Conservation (phyloP, 225 moss, liverwort and hornwort genomes). For the Physcomitrellopsis africana region DNA sequence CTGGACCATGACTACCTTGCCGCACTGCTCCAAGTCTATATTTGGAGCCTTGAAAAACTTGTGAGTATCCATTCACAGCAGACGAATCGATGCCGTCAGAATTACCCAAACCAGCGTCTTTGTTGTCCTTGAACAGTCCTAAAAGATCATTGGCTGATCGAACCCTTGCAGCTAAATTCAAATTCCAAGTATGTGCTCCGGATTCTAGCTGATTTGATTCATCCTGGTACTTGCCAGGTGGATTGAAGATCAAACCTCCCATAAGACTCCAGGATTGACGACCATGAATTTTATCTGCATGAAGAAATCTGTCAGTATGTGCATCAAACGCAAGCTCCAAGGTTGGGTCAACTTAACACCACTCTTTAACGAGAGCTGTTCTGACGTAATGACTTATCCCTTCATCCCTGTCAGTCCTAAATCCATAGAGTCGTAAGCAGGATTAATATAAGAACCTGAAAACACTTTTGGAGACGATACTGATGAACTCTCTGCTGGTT, state of each 20-base stretch:
- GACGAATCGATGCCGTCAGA: slow-evolving; percentile 5
- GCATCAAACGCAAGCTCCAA: slow-evolving; percentile 2
- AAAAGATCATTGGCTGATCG: slow-evolving; percentile 24
- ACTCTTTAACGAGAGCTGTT: slow-evolving; percentile 4
- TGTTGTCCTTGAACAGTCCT: slow-evolving; percentile 28
- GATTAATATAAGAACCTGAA: slow-evolving; percentile 16
- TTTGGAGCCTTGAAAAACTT: neutral
- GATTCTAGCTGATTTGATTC: slow-evolving; percentile 26
- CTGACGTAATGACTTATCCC: too few relatives aligned
- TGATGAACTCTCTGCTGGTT: slow-evolving; percentile 25
- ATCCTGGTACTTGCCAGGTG: neutral
- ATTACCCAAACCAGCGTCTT: neutral
- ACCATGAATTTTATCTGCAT: slow-evolving; percentile 28
- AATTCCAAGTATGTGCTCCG: slow-evolving; percentile 9
- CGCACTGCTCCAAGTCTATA: slow-evolving; percentile 7
- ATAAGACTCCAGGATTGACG: slow-evolving; percentile 46
- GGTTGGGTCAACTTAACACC: slow-evolving; percentile 2
- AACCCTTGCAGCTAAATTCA: slow-evolving; percentile 23
- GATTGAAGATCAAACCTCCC: slow-evolving; percentile 42
- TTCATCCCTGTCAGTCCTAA: neutral
- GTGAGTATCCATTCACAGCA: slow-evolving; percentile 1
- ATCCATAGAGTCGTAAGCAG: neutral
- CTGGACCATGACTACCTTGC: slow-evolving; percentile 10
- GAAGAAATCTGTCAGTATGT: slow-evolving; percentile 49
- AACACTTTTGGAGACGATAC: slow-evolving; percentile 19